Evolutionary conservation across 352 stramenopile species (phyloP), one percentile per base, ranked within the genome.

Genomic region (Phytophthora rubi): DNA sequence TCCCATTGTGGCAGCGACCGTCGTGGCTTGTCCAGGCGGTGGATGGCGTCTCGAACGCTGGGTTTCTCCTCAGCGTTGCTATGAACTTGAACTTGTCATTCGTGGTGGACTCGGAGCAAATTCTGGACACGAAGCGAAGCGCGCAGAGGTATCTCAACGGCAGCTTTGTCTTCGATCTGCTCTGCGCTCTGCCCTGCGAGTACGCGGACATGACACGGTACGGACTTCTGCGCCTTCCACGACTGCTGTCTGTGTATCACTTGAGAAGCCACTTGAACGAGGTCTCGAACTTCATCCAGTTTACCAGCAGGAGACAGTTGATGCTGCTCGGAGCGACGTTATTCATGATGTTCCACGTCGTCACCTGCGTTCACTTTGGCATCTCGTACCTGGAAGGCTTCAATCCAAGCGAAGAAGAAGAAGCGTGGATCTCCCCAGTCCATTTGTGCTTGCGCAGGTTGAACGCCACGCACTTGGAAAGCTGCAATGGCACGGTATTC

Each of bases 331-430:
- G 45, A 6, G 16, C 18, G 6, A 13, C 18, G 0, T 30, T 52
- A 30, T 52, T 52, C 45, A 52, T 52, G 45, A 52, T 52, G 45
- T 30, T 26, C 28, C 45, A 52, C 8, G 18, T 52, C 9, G 45
- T 30, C 8, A 52, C 45, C 45, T 52, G 45, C 45, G 28, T 52
- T 52, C 45, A 52, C 45, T 52, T 52, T n/a, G 45, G n/a, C 18
- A 52, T 52, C 4, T 52, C 45, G 45, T 52, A 52, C 18, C 9
- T 52, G n/a, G 45, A 52, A 52, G 45, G 45, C 9, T 52, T 52
- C 15, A 52, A 52, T 28, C n/a, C 45, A 7, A 16, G 15, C 18
- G 45, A 52, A 52, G 45, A 52, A n/a, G 45, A 52, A n/a, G 45
- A 52, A 28, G 45, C 45, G 45, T 52, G 45, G 45, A 52, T 52